These are phyloP conservation scores for Hymenoscyphus salicellus DNA, from an alignment of 2,329 filamentous ascomycete species.

Conservation along the genomic window DNA sequence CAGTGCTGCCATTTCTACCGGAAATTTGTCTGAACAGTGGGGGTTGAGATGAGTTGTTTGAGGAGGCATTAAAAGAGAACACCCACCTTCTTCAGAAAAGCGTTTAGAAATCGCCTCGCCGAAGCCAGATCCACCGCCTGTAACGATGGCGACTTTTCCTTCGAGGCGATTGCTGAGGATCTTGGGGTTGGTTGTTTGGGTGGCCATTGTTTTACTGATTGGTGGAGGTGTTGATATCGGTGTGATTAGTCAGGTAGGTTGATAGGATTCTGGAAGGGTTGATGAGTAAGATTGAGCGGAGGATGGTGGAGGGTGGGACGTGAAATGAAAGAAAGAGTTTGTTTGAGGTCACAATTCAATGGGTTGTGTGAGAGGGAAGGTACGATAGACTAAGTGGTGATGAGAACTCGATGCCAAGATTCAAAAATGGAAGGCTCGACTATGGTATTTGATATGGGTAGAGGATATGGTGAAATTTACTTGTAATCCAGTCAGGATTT, in stretches of 20 bases:
- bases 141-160: conserved; percentile 56
- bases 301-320: not conserved
- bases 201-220: conserved; percentile 14
- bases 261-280: too few relatives aligned
- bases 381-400: not conserved
- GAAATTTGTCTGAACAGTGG: too few relatives aligned
- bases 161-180: conserved; percentile 40
- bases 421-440: not conserved
- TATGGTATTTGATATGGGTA: not conserved
- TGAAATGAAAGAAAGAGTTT: not conserved
- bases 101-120: conserved; percentile 59
- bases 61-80: too few relatives aligned
- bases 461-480: too few relatives aligned
- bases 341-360: not conserved
- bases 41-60: too few relatives aligned
- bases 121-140: conserved; percentile 61
- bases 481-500: too few relatives aligned
- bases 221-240: too few relatives aligned
- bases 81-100: conserved; percentile 57
- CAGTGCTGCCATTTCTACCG: too few relatives aligned
- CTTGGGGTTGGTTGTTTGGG: conserved; percentile 9
- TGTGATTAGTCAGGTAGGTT: too few relatives aligned
- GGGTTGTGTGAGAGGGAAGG: not conserved
- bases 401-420: not conserved
- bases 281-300: not conserved